Evolutionary conservation across 2,329 filamentous ascomycete species (phyloP), one percentile per base, ranked within the genome.

Genomic region (Fusarium foetens): DNA sequence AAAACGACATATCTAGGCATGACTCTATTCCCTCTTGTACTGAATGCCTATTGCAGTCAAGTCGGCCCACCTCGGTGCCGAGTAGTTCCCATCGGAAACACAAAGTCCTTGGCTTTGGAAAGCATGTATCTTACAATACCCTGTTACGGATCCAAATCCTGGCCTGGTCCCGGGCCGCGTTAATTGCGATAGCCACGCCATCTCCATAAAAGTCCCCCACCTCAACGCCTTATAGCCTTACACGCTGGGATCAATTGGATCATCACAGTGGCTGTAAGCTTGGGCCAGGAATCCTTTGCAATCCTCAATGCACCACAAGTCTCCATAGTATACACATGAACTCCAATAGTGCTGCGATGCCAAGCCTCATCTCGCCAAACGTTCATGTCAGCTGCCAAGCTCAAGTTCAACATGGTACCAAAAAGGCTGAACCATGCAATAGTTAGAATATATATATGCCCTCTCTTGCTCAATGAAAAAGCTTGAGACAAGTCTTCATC

Each of bases 401-500:
- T 17, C 1, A 60, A 17, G 21, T 1, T 17, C 1, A 9, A 11
- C 19, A 63, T 3, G 17, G 8, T 9, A 12, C 12, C 3, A 4
- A 9, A 25, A 29, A 4, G 14, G 13, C 14, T 17, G 6, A 17
- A 1, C 16, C 19, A 13, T 42, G 16, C 8, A 21, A 9, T 3
- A 13, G 17, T 19, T 2, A 25, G 3, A 13, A 12, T 63, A 49
- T 63, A 63, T 42, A 64, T 41, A 41, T 11, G 11, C 7, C 4
- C 2, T 19, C 5, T 31, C 3, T 13, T n/a, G 0, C 6, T 1
- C 8, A 16, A 0, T 21, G 0, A 2, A 3, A 39, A 4, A 3
- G 6, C 2, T 45, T 1, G 1, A 25, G 21, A 4, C 6, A 63
- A 38, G 31, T 48, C 29, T 3, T 31, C 25, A 48, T 21, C 36